Evolutionary conservation across 306 rosid genomes (phyloP), one percentile per base, ranked within the genome.

Genomic region (Gastrolobium villosum): DNA sequence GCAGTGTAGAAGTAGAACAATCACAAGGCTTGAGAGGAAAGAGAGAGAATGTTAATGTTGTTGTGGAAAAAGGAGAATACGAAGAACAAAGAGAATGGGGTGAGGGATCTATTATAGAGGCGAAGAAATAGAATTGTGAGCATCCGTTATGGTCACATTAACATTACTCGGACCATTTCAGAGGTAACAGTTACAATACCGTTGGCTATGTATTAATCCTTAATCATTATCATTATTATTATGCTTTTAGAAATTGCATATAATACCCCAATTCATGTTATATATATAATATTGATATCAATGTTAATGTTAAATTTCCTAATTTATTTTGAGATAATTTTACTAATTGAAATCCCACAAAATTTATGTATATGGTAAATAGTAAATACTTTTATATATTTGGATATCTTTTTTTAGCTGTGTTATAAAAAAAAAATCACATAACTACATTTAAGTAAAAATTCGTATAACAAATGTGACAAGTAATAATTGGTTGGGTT

Each of bases 121-220:
- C 82, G 82, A 64, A 82, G 70, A 77, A 77, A 82, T 70, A 77
- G 79, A 50, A 50, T 30, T 10, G 34, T 20, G 55, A 60, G 32
- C 7, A 39, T 37, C 30, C 49, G 66, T 82, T 82, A 56, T 41
- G 59, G 5, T 20, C 26, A 0, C 50, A 7, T n/a, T n/a, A n/a
- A n/a, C n/a, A n/a, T 52, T 41, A 43, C 45, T 70, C 54, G 30
- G 75, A 71, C 82, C 71, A 65, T 54, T 82, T 64, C 76, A 77
- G 52, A 77, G 41, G 14, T 3, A 3, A 30, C n/a, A 6, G 3
- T 57, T 41, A 15, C 6, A 1, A 3, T 71, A 10, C 78, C 78
- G 82, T 79, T 70, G 15, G 20, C 11, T 36, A 10, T 41, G 0
- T 36, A 52, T 39, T 40, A 56, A 41, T 56, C 66, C 34, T 32